Evolutionary conservation across 352 stramenopile genomes (phyloP), one percentile per base, ranked within the genome.

Genomic region (Blastocystis sp.): DNA sequence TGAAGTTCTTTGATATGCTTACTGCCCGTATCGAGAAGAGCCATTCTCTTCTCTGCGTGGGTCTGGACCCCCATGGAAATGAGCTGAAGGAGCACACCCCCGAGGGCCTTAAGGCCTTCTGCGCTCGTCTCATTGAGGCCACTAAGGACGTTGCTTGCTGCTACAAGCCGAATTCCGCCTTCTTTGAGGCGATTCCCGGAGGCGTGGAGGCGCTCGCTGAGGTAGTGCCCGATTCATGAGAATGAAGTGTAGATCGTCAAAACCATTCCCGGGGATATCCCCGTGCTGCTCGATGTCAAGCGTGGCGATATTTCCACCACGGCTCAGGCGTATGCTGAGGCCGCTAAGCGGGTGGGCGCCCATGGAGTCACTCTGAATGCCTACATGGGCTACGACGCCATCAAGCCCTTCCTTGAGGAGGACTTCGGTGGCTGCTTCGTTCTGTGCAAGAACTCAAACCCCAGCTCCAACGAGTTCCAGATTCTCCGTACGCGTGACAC

Each of bases 141-240:
- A 99, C 96, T 19, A 91, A 95, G 61, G 91, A 95, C 28, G 92
- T 96, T 61, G 95, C 95, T 1, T 94, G 95, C 10, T 94, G 93
- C 53, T 99, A 98, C 93, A 99, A 99, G 91, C 97, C 97, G 41
- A 99, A 99, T 91, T 95, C 95, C 77, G 97, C 97, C 4, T 99
- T 99, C 91, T 99, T 99, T 90, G 96, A 99, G 90, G 92, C 93
- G 14, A 80, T 94, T 48, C 91, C 92, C 10, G 93, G 95, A 53
- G 96, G 96, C 66, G 91, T 95, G 78, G 90, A 90, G 5, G 96
- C 95, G 4, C 91, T 99, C 45, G 91, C 94, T 86, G 90, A 94
- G 62, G 95, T 99, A 69, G 61, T 28, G 81, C 88, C 10, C 59
- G 11, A 4, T 60, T 62, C 14, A 28, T 10, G 43, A 5, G 1